Percentiles rank a stretch among this genome's conserved stretches.
Evolutionary conservation across 768 basidiomycete genomes (phyloP).

Genomic region (Pseudohyphozyma bogoriensis): DNA sequence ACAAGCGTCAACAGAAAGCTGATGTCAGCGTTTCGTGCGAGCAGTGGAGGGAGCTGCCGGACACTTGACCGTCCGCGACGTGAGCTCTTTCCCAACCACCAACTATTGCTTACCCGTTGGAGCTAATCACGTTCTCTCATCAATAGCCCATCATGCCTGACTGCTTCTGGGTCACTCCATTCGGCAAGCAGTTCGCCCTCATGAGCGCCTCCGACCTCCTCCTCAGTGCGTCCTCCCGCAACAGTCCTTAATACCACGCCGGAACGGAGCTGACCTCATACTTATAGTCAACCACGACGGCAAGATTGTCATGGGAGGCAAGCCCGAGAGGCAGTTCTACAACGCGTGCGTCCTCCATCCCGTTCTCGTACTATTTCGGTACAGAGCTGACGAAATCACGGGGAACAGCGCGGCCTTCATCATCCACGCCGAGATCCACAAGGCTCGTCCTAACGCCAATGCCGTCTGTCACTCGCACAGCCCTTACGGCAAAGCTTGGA

Average conservation of each 20-base stretch:
- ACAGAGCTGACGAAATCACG: background rate
- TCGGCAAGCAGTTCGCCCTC: constrained; percentile 31
- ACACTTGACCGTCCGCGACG: constrained; percentile 4
- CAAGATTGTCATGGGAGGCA: constrained; percentile 27
- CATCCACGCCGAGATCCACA: constrained; percentile 1
- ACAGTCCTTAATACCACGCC: too few relatives aligned
- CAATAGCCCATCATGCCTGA: background rate
- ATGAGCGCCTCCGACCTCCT: constrained; percentile 32
- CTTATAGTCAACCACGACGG: constrained; percentile 29
- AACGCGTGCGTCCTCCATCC: background rate
- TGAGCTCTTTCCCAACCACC: too few relatives aligned
- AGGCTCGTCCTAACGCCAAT: constrained; percentile 4
- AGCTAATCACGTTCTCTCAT: too few relatives aligned
- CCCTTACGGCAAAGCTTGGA: constrained; percentile 8
- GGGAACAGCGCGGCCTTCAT: constrained; percentile 5
- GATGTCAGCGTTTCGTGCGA: too few relatives aligned
- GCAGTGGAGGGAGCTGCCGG: constrained; percentile 1
- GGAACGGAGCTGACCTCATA: too few relatives aligned
- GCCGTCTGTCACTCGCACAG: constrained; percentile 14
- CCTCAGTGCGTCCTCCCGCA: too few relatives aligned
- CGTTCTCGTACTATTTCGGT: background rate
- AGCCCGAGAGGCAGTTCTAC: constrained; percentile 22
- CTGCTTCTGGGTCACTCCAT: constrained; percentile 30
- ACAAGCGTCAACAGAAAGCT: too few relatives aligned
- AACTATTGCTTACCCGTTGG: too few relatives aligned